phyloP scores from a whole-genome alignment of 768 basidiomycete species.

The Rhizopogon vesiculosus region DNA sequence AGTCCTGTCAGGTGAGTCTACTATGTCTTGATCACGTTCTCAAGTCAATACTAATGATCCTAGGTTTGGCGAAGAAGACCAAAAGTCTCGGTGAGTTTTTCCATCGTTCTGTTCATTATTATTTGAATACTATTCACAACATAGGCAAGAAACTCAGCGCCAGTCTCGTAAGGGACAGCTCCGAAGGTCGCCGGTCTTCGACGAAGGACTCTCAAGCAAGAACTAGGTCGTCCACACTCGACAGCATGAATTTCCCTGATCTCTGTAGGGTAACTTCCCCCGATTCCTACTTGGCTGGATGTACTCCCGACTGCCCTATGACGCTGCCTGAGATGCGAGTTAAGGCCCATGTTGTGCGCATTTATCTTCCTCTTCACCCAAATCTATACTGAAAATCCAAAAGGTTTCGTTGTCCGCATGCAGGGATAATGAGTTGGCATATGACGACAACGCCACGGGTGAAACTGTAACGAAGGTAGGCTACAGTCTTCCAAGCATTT shows the following conservation, averaged over 20 bases:
- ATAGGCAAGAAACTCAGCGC: background rate
- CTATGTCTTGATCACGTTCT: too few species aligned
- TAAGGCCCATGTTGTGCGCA: conserved; percentile 18
- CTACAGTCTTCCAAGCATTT: background rate
- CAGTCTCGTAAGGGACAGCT: background rate
- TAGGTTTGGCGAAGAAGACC: background rate
- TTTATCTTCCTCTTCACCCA: background rate
- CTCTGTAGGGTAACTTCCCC: conserved; percentile 6
- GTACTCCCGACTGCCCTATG: conserved; percentile 18
- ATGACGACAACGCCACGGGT: conserved; percentile 13
- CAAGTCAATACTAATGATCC: background rate
- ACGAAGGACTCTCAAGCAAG: background rate
- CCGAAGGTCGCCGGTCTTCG: background rate
- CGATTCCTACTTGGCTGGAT: conserved; percentile 12
- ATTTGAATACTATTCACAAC: background rate
- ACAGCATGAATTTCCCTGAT: background rate
- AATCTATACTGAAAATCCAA: background rate
- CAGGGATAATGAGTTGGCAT: conserved; percentile 18
- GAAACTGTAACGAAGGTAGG: conserved; percentile 20
- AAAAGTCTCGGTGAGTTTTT: background rate
- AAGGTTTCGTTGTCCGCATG: conserved; percentile 27
- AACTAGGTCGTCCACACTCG: too few species aligned
- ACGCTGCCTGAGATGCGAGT: background rate
- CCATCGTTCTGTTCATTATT: background rate
- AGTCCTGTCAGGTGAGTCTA: background rate